Conservation (phyloP, 371 early-diverging fungal species). For the Phascolomyces articulosus region DNA sequence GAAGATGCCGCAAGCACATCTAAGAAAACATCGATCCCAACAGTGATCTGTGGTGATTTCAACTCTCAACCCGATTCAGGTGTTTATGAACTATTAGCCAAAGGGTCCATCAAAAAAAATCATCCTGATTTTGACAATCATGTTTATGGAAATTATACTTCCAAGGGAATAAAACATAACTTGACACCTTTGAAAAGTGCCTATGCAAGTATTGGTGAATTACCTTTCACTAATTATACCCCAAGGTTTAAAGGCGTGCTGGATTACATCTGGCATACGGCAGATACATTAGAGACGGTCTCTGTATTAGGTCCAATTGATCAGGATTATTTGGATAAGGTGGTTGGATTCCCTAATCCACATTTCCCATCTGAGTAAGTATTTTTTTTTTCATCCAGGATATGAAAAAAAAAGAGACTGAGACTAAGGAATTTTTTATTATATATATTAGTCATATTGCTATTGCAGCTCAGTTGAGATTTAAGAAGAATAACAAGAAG, state of each 20-base stretch:
- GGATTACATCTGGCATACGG: slow-evolving; percentile 97
- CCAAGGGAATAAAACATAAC: slow-evolving; percentile 82
- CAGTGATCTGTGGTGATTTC: slow-evolving; percentile 95
- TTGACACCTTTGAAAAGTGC: slow-evolving; percentile 78
- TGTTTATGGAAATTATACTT: slow-evolving; percentile 87
- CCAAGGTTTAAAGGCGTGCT: slow-evolving; percentile 92
- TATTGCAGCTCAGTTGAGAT: slow-evolving; percentile 43
- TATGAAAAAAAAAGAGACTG: too few species aligned
- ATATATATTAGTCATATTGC: slow-evolving; percentile 53
- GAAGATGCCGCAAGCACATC: slow-evolving; percentile 17
- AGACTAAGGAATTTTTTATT: too few species aligned
- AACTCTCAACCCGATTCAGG: slow-evolving; percentile 94
- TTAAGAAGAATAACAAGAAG: slow-evolving; percentile 3
- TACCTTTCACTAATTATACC: slow-evolving; percentile 96
- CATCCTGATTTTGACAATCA: slow-evolving; percentile 85
- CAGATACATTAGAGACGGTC: slow-evolving; percentile 73
- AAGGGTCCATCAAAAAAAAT: slow-evolving; percentile 68
- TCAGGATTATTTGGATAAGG: slow-evolving; percentile 72
- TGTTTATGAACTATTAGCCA: slow-evolving; percentile 89
- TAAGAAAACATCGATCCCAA: slow-evolving; percentile 60
- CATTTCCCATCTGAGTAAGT: slow-evolving; percentile 94
- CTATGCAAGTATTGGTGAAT: slow-evolving; percentile 74
- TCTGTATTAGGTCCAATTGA: slow-evolving; percentile 90
- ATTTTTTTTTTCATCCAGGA: neutral
- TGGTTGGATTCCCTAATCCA: slow-evolving; percentile 95